Percentiles rank a stretch among this genome's conserved stretches.
Evolutionary conservation across 208 protist genomes (phyloP).

Genomic region (Leishmania turanica): DNA sequence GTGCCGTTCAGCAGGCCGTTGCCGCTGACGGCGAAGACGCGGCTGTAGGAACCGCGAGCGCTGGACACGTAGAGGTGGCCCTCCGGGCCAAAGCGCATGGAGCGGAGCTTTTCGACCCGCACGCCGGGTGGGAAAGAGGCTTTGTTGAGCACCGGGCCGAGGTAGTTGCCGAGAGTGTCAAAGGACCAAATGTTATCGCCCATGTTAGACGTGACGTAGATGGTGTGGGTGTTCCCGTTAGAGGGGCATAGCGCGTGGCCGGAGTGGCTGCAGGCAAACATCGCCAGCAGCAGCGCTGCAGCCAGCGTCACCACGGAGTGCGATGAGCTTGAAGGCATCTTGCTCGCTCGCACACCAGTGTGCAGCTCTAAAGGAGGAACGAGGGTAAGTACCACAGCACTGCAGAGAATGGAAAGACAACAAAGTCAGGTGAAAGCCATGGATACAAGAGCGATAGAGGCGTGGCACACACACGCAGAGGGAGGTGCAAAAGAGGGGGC

Average conservation of each 20-base stretch:
- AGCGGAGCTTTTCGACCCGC: conserved; percentile 78
- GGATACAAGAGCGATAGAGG: background rate
- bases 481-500: background rate
- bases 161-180: conserved; percentile 76
- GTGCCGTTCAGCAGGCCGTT: conserved; percentile 88
- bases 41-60: conserved; percentile 79
- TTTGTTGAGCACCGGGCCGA: conserved; percentile 78
- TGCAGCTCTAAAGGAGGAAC: background rate
- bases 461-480: background rate
- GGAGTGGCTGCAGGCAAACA: conserved; percentile 16
- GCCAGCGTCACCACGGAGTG: conserved; percentile 7
- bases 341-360: background rate
- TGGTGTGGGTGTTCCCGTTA: conserved; percentile 86
- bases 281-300: conserved; percentile 22
- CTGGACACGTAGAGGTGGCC: conserved; percentile 87
- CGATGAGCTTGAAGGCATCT: background rate
- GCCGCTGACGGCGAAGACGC: conserved; percentile 87
- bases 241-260: conserved; percentile 63
- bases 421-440: background rate
- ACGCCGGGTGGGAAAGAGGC: conserved; percentile 65
- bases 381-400: background rate
- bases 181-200: conserved; percentile 90
- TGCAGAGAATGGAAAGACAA: background rate
- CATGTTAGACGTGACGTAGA: conserved; percentile 91
- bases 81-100: conserved; percentile 81